Base-by-base conservation (phyloP, 1,139 yeast species). In the Debaryomyces nepalensis region DNA sequence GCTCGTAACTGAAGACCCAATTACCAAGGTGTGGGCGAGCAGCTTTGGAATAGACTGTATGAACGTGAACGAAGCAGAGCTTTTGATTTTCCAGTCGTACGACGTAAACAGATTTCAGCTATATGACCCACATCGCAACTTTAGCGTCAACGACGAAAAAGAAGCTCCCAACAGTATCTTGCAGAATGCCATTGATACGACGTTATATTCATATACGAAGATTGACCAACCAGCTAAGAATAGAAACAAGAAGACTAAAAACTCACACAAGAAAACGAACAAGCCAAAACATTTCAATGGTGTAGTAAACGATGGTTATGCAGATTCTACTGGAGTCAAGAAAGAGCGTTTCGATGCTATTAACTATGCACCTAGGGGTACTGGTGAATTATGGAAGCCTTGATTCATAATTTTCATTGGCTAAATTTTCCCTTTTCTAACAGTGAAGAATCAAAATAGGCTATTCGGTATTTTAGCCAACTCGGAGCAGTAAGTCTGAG, bases 281-380 rank as follows among this genome's bases (percentile, higher is more conserved):
- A 16, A 37, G 27, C 34, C 6, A 37, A 39, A 39, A 26, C 43
- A 11, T 22, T 36, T 19, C 18, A 26, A 18, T n/a, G 37, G 39
- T 2, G 32, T 58, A 1, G 59, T 58, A 1, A 44, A 46, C 8
- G 52, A 50, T 27, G 51, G 45, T 5, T 38, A 39, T 9, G 43
- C 56, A 15, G 57, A 49, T 10, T 29, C 49, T 6, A 54, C 56
- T 38, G 68, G 67, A 4, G 66, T 71, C 14, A 66, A 61, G 38
- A 62, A 62, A 36, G 82, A 77, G 50, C 65, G 65, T 18, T 76
- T 68, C 50, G 70, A 70, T 39, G 63, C 68, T 4, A 73, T 76
- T 33, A 73, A 72, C 40, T 79, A 66, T 61, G 84, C 82, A 2
- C 80, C 82, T 24, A 68, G 85, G 57, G 81, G 79, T 3, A 47